phyloP scores from a whole-genome alignment of 2,329 filamentous ascomycete species.

The Talaromyces verruculosus region DNA sequence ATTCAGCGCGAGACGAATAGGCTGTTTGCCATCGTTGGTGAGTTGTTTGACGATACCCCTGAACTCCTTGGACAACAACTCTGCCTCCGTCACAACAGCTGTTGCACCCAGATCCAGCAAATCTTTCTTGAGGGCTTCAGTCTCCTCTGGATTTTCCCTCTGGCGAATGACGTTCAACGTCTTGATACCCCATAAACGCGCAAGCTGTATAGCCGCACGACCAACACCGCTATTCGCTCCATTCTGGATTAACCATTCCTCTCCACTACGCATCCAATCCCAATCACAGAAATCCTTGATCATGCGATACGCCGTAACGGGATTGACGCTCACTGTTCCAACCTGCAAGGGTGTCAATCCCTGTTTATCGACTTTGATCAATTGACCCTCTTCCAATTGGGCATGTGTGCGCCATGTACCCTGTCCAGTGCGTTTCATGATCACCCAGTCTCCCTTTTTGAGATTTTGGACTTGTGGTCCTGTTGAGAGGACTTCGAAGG shows the following conservation, averaged over 20 bases:
- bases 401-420: constrained; percentile 96
- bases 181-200: constrained; percentile 78
- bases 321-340: constrained; percentile 88
- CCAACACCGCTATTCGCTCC: constrained; percentile 94
- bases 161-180: constrained; percentile 87
- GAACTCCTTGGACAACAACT: constrained; percentile 50
- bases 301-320: constrained; percentile 92
- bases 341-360: constrained; percentile 74
- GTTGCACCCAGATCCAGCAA: constrained; percentile 62
- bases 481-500: constrained; percentile 79
- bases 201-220: constrained; percentile 85
- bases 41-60: constrained; percentile 60
- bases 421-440: constrained; percentile 77
- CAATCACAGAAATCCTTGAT: constrained; percentile 70
- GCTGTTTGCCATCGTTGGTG: constrained; percentile 70
- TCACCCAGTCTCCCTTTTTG: constrained; percentile 84
- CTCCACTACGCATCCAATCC: constrained; percentile 56
- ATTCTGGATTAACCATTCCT: constrained; percentile 96
- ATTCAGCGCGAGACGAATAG: constrained; percentile 78
- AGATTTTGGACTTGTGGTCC: constrained; percentile 64
- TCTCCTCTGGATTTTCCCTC: constrained; percentile 63
- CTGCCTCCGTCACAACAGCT: constrained; percentile 62
- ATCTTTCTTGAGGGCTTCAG: constrained; percentile 63
- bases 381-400: constrained; percentile 58
- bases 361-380: constrained; percentile 69